Evolutionary conservation across 768 basidiomycete species (phyloP), one percentile per base, ranked within the genome.

Genomic region (Tulasnella sp.): DNA sequence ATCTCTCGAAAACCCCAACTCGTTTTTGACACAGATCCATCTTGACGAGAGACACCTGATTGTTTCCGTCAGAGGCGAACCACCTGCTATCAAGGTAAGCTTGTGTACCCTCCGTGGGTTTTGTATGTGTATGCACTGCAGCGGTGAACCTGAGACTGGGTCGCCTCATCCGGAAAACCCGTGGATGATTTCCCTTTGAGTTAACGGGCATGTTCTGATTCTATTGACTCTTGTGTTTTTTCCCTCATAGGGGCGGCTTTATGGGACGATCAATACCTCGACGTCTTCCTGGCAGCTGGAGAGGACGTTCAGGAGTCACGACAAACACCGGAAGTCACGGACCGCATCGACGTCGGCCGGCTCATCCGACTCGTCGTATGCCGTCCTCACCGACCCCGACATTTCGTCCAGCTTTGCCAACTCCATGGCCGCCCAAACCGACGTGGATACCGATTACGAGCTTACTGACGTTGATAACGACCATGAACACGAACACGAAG

Each of bases 31-130:
- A 21, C n/a, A 56, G 54, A 35, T 56, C 23, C 35, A 4, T 17
- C 39, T 56, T 29, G 54, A 56, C 40, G 54, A 46, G 21, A 56
- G 21, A 19, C 36, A 56, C 43, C 27, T 56, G 19, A 42, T 56
- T 29, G 54, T 36, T 56, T 27, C 54, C 23, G 40, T 56, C 9
- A 23, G 31, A 35, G 42, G 54, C 25, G 54, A 56, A 27, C 21
- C 54, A 19, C 37, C 54, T 29, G 54, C 54, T 23, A 56, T 56
- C 54, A 56, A 56, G 43, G 54, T 56, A 29, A 43, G 41, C 32
- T 39, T 37, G 32, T 37, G 25, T 17, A 50, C 27, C 23, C 43
- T 12, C 9, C 19, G 43, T 9, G 25, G 34, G n/a, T n/a, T n/a
- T n/a, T n/a, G n/a, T n/a, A n/a, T n/a, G n/a, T n/a, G n/a, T n/a